Base-by-base conservation (phyloP, 441 rosid species). In the Gossypium davidsonii region DNA sequence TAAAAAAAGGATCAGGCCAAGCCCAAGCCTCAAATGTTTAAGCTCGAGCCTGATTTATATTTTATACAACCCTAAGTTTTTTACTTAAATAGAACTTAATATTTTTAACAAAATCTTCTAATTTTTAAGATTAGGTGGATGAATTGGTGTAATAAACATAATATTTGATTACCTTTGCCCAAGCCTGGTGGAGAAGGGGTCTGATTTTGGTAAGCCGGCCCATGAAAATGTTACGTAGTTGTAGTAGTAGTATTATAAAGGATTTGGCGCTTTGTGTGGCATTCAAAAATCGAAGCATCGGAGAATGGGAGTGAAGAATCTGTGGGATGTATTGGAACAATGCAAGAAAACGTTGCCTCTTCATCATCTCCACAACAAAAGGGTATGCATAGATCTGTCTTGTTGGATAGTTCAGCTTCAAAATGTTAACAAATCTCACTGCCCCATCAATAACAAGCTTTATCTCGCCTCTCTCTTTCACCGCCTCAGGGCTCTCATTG, bases 321-420 rank as follows among this genome's bases (percentile, higher is more conserved):
- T 94, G 5, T 92, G 98, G 98, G 97, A 90, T 73, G 82, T 85
- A 39, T 51, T 92, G 11, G 97, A 92, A 83, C 81, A 97, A 44
- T 94, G 97, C 90, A 90, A 92, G 90, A 92, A 89, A 77, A 88
- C 79, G 15, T 79, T 85, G 64, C 94, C 97, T 46, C 97, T 94
- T 67, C 87, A 87, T 69, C 82, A 87, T 84, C 93, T 90, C 66
- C 94, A 84, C 91, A 87, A 92, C 92, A 90, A 92, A 79, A 89
- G 89, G 72, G 76, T 90, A 44, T 92, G 97, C 76, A 73, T 94
- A 28, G 98, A 94, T 88, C 92, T 94, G 1, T 92, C 97, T 2
- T 92, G 98, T 74, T 94, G 98, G 97, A 87, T 92, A 74, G 97
- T 94, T 34, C 95, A 89, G 74, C 87, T 92, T 60, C 91, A 88